These are phyloP conservation scores for Epicoccum sorghinum DNA, from an alignment of 2,329 filamentous ascomycete species.

Conservation along the genomic window DNA sequence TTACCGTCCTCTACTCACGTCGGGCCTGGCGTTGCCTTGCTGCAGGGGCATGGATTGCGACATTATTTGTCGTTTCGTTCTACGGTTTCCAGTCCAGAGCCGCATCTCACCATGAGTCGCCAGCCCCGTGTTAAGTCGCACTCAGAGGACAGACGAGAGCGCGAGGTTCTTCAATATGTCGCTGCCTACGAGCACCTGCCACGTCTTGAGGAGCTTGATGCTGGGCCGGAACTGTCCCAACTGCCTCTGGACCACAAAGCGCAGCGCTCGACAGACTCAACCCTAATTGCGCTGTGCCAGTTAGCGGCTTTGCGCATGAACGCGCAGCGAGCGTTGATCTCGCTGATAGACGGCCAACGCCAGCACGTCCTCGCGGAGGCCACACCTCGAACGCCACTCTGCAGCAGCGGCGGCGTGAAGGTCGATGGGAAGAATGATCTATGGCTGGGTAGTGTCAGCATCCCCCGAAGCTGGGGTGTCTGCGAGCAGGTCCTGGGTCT, in stretches of 20 bases:
- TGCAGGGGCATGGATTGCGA: slow-evolving; percentile 9
- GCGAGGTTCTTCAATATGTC: slow-evolving; percentile 36
- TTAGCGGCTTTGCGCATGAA: slow-evolving; percentile 43
- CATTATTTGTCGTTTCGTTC: not conserved
- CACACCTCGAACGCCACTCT: slow-evolving; percentile 38
- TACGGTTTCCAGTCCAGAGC: slow-evolving; percentile 1
- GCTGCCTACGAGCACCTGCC: slow-evolving; percentile 33
- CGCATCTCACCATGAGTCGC: slow-evolving; percentile 7
- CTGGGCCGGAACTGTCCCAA: slow-evolving; percentile 2
- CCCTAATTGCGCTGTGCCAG: slow-evolving; percentile 45
- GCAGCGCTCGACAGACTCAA: slow-evolving; percentile 33
- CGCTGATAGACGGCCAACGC: slow-evolving; percentile 41
- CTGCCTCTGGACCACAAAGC: slow-evolving; percentile 26
- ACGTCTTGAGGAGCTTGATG: slow-evolving; percentile 19
- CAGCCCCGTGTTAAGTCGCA: slow-evolving; percentile 6
- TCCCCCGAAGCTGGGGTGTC: slow-evolving; percentile 34
- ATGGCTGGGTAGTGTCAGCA: slow-evolving; percentile 41
- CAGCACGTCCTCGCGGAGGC: slow-evolving; percentile 50
- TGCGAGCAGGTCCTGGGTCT: slow-evolving; percentile 32
- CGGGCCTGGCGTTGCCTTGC: not conserved
- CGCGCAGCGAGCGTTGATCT: slow-evolving; percentile 43
- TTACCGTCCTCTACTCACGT: not conserved
- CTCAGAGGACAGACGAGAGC: slow-evolving; percentile 31
- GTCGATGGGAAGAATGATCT: slow-evolving; percentile 13
- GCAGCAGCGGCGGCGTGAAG: not conserved